phyloP scores from a whole-genome alignment of 2,329 filamentous ascomycete genomes.

The Fusarium oligoseptatum region DNA sequence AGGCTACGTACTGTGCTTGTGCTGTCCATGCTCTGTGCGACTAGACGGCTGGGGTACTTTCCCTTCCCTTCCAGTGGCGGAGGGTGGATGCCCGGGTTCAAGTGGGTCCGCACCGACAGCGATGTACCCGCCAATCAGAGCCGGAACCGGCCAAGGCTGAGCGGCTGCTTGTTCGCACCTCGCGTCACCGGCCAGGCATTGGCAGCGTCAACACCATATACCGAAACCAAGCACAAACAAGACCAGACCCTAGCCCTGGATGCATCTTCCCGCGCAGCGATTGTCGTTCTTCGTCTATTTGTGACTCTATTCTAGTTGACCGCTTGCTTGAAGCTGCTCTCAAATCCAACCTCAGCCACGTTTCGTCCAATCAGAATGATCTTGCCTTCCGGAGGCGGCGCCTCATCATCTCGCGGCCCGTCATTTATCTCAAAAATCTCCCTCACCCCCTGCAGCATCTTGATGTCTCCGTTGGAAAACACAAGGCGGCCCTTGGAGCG shows the following conservation, averaged over 20 bases:
- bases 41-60: slow-evolving; percentile 17
- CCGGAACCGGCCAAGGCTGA: slow-evolving; percentile 40
- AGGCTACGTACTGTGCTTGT: slow-evolving; percentile 38
- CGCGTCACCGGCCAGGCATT: not conserved
- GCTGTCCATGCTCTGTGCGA: slow-evolving; percentile 4
- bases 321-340: slow-evolving; percentile 56
- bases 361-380: slow-evolving; percentile 74
- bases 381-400: slow-evolving; percentile 61
- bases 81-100: slow-evolving; percentile 50
- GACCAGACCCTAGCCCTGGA: not conserved
- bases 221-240: not conserved
- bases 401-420: slow-evolving; percentile 53
- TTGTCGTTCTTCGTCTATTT: slow-evolving; percentile 2
- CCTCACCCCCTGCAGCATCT: slow-evolving; percentile 90
- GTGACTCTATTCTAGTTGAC: slow-evolving; percentile 37
- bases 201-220: not conserved
- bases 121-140: slow-evolving; percentile 47
- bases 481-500: slow-evolving; percentile 85
- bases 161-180: slow-evolving; percentile 13
- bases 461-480: slow-evolving; percentile 73
- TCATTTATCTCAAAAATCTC: slow-evolving; percentile 95
- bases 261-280: not conserved
- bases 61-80: slow-evolving; percentile 6
- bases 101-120: slow-evolving; percentile 56
- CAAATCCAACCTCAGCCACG: slow-evolving; percentile 65